Evolutionary conservation across 2,329 filamentous ascomycete genomes (phyloP).

Genomic region (Pseudocercospora cruenta): DNA sequence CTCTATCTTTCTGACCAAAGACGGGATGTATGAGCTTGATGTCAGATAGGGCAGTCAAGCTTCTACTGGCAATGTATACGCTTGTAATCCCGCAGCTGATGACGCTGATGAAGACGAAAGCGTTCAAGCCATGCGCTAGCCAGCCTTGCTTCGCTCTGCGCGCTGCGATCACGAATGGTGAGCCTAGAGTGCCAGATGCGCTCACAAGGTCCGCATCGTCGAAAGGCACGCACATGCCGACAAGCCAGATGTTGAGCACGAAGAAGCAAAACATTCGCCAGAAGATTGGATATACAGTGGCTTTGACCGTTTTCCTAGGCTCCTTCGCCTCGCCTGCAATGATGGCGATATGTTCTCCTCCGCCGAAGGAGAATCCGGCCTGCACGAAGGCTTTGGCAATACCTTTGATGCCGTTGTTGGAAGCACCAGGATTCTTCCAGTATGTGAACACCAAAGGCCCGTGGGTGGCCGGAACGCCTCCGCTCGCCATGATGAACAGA

Average conservation of each 20-base stretch:
- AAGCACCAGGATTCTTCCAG: constrained; percentile 26
- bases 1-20: constrained; percentile 32
- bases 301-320: constrained; percentile 38
- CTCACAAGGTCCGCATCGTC: constrained; percentile 37
- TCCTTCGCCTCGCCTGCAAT: constrained; percentile 40
- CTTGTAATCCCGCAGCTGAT: constrained; percentile 43
- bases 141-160: constrained; percentile 38
- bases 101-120: constrained; percentile 42
- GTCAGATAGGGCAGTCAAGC: constrained; percentile 40
- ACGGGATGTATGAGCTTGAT: constrained; percentile 32
- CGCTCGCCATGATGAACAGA: constrained; percentile 43
- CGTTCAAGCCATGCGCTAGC: constrained; percentile 40
- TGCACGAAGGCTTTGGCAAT: constrained; percentile 43
- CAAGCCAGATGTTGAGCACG: constrained; percentile 42
- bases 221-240: constrained; percentile 42
- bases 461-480: constrained; percentile 38
- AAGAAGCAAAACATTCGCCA: constrained; percentile 42
- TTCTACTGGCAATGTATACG: constrained; percentile 41
- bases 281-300: constrained; percentile 39
- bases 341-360: constrained; percentile 34
- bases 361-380: constrained; percentile 40
- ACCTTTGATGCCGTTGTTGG: constrained; percentile 39
- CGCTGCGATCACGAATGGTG: constrained; percentile 39
- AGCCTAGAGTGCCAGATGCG: constrained; percentile 37
- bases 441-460: constrained; percentile 40